Conservation (phyloP, 306 rosid species). For the Quercus bicolor region DNA sequence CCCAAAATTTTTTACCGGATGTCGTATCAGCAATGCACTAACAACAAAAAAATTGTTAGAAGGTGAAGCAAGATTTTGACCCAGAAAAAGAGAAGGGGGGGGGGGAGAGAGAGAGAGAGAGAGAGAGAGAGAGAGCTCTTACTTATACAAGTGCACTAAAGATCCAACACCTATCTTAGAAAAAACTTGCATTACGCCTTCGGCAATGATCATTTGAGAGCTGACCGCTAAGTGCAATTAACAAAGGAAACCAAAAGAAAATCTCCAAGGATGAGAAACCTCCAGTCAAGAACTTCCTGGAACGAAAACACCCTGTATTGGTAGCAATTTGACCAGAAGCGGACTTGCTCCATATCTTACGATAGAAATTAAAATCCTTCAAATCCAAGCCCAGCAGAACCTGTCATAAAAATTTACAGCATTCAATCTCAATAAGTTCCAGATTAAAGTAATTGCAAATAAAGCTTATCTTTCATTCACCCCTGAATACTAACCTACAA, state of each 20-base stretch:
- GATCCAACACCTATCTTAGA: constrained; percentile 87
- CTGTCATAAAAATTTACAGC: constrained; percentile 28
- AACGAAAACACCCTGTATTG: constrained; percentile 71
- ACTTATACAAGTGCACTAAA: constrained; percentile 70
- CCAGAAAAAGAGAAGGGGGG: not conserved
- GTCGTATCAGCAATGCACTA: constrained; percentile 79
- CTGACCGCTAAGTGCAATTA: constrained; percentile 92
- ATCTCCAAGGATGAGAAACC: constrained; percentile 75
- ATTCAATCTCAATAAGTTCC: constrained; percentile 7
- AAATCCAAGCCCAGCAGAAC: constrained; percentile 51
- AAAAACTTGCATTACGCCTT: constrained; percentile 74
- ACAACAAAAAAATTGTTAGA: constrained; percentile 23
- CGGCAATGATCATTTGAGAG: constrained; percentile 66
- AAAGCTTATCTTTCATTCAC: not conserved
- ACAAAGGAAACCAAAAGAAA: constrained; percentile 96
- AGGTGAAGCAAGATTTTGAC: not conserved
- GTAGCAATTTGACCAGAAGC: constrained; percentile 75
- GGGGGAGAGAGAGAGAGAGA: not conserved
- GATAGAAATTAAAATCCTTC: constrained; percentile 35
- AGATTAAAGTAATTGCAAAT: not conserved
- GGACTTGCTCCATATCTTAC: constrained; percentile 73
- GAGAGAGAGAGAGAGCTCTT: constrained; percentile 26
- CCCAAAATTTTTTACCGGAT: constrained; percentile 49
- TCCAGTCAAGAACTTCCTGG: constrained; percentile 99
- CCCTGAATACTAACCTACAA: not conserved